phyloP scores from a whole-genome alignment of 208 protist genomes.

The Phytomonas francai region DNA sequence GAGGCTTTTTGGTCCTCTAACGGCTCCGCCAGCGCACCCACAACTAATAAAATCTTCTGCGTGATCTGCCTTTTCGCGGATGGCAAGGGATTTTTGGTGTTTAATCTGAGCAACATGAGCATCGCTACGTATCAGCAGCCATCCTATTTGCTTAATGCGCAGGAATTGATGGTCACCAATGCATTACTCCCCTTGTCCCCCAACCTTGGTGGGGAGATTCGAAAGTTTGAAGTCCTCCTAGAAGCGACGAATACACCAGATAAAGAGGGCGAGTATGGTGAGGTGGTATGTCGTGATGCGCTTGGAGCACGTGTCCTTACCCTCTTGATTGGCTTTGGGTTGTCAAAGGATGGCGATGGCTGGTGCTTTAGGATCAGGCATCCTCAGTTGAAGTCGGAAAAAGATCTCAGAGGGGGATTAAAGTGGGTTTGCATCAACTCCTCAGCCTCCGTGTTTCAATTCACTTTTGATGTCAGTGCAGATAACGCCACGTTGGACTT shows the following conservation, averaged over 20 bases:
- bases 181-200: constrained; percentile 30
- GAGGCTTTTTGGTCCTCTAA: constrained; percentile 55
- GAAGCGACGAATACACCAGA: constrained; percentile 12
- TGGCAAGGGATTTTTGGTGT: constrained; percentile 59
- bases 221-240: constrained; percentile 32
- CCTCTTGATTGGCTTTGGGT: constrained; percentile 37
- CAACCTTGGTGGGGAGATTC: constrained; percentile 50
- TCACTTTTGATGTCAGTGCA: constrained; percentile 12
- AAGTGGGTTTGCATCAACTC: constrained; percentile 8
- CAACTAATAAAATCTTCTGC: constrained; percentile 23
- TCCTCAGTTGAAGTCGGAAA: not conserved
- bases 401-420: not conserved
- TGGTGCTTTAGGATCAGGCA: not conserved
- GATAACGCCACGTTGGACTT: constrained; percentile 25
- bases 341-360: constrained; percentile 17
- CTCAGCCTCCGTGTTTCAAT: constrained; percentile 17
- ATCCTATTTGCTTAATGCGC: constrained; percentile 24
- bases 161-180: constrained; percentile 29
- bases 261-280: constrained; percentile 36
- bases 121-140: constrained; percentile 40
- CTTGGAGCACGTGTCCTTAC: constrained; percentile 29
- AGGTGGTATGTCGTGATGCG: constrained; percentile 31
- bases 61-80: constrained; percentile 52
- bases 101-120: constrained; percentile 63
- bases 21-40: constrained; percentile 10